These are phyloP conservation scores for Gymnopilus dilepis DNA, from an alignment of 768 basidiomycete genomes.

Conservation along the genomic window DNA sequence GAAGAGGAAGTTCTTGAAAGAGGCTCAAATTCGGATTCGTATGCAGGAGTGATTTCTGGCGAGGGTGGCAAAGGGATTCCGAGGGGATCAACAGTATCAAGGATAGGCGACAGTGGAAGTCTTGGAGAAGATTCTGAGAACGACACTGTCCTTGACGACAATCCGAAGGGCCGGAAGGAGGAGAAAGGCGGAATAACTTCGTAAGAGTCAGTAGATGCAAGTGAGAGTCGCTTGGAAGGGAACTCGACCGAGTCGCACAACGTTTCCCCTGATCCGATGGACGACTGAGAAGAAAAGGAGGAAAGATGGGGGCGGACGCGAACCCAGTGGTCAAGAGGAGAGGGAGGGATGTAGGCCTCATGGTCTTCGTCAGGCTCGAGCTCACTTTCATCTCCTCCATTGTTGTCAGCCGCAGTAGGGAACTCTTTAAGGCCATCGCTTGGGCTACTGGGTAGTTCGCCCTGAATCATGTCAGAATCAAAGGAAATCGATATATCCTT, in stretches of 20 bases:
- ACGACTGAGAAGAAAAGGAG: constrained; percentile 28
- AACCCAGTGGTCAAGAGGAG: constrained; percentile 15
- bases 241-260: constrained; percentile 28
- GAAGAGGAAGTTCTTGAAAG: constrained; percentile 14
- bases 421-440: not conserved
- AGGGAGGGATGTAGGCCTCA: constrained; percentile 16
- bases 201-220: constrained; percentile 23
- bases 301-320: constrained; percentile 15
- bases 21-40: constrained; percentile 2
- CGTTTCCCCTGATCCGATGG: constrained; percentile 30
- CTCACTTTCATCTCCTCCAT: constrained; percentile 14
- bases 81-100: constrained; percentile 12
- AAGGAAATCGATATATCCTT: not conserved
- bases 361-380: constrained; percentile 14
- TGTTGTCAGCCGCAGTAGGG: not conserved
- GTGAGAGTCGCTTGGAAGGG: constrained; percentile 28
- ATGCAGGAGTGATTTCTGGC: constrained; percentile 14
- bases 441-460: not conserved
- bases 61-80: constrained; percentile 27
- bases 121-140: constrained; percentile 27
- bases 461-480: not conserved
- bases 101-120: constrained; percentile 14
- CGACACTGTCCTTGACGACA: constrained; percentile 29
- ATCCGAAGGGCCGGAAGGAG: constrained; percentile 20
- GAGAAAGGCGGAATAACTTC: constrained; percentile 22